Conservation (phyloP, 495 filamentous ascomycete genomes). For the Cenococcum geophilum region DNA sequence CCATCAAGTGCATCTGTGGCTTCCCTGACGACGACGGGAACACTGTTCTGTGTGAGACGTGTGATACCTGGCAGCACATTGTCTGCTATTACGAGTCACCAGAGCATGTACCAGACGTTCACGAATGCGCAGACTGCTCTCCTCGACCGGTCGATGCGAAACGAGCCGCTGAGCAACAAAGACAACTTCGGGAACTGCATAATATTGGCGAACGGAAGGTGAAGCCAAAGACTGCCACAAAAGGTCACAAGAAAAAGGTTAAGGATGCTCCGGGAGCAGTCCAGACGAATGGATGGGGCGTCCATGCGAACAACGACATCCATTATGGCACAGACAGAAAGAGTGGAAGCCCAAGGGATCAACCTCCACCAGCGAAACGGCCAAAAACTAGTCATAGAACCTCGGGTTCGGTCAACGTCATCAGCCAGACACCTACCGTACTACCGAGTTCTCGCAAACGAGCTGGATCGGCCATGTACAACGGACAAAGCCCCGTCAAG, state of each 20-base stretch:
- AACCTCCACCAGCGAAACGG: slow-evolving; percentile 59
- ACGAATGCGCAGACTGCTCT: slow-evolving; percentile 81
- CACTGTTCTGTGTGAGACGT: slow-evolving; percentile 92
- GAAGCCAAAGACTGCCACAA: slow-evolving; percentile 40
- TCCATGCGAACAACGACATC: slow-evolving; percentile 36
- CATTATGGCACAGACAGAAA: slow-evolving; percentile 37
- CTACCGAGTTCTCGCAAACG: slow-evolving; percentile 50
- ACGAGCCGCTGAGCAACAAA: slow-evolving; percentile 62
- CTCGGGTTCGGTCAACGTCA: slow-evolving; percentile 58
- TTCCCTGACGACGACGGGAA: slow-evolving; percentile 92
- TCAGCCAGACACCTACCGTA: slow-evolving; percentile 43
- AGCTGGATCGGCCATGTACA: slow-evolving; percentile 40
- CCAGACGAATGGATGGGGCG: slow-evolving; percentile 40
- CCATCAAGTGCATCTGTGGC: slow-evolving; percentile 95
- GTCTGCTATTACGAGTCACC: slow-evolving; percentile 79
- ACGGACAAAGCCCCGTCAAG: slow-evolving; percentile 50
- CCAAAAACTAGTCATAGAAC: slow-evolving; percentile 68
- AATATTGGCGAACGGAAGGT: slow-evolving; percentile 53
- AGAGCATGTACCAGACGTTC: slow-evolving; percentile 67
- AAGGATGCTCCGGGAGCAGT: slow-evolving; percentile 54
- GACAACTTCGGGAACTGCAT: slow-evolving; percentile 54
- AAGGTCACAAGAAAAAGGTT: slow-evolving; percentile 51
- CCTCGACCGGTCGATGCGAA: slow-evolving; percentile 61
- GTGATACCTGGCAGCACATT: slow-evolving; percentile 97
- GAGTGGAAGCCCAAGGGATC: slow-evolving; percentile 54